Evolutionary conservation across 768 basidiomycete genomes (phyloP).

Genomic region (Panaeolus cyanescens): DNA sequence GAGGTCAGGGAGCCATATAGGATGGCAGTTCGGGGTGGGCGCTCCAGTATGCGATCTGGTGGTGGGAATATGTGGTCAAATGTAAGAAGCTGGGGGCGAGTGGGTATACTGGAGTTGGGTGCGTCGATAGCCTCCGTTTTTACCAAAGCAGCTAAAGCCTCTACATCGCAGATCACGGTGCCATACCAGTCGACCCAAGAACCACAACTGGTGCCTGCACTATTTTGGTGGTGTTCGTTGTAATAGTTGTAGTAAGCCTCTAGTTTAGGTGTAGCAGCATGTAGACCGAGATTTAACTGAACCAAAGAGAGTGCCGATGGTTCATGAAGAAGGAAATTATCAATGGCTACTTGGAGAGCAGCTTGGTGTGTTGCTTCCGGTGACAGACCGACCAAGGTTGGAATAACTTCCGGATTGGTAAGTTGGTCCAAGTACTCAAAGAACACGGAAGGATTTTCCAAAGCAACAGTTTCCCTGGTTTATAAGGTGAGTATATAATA

Average conservation of each 20-base stretch:
- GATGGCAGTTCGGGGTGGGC: constrained; percentile 66
- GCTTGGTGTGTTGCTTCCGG: constrained; percentile 56
- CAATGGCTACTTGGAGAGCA: constrained; percentile 51
- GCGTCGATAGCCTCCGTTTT: constrained; percentile 51
- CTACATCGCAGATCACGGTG: constrained; percentile 64
- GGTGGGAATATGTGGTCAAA: constrained; percentile 79
- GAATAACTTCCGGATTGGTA: constrained; percentile 48
- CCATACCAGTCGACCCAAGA: constrained; percentile 91
- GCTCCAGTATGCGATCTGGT: constrained; percentile 41
- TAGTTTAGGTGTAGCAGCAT: constrained; percentile 77
- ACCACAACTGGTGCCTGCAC: constrained; percentile 44
- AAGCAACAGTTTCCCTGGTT: constrained; percentile 75
- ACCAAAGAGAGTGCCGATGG: constrained; percentile 56
- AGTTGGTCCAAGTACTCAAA: constrained; percentile 75
- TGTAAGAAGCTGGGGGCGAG: constrained; percentile 54
- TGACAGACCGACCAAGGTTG: constrained; percentile 33
- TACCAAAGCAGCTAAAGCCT: constrained; percentile 55
- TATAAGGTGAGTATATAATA: constrained; percentile 1
- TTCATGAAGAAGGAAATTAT: constrained; percentile 48
- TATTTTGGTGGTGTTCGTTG: constrained; percentile 31
- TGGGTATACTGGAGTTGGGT: constrained; percentile 24
- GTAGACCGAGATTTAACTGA: constrained; percentile 74
- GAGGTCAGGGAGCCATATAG: constrained; percentile 76
- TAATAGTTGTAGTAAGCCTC: constrained; percentile 86
- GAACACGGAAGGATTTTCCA: constrained; percentile 73